Evolutionary conservation across 2,329 filamentous ascomycete genomes (phyloP).

Genomic region (Aspergillus amoenus): DNA sequence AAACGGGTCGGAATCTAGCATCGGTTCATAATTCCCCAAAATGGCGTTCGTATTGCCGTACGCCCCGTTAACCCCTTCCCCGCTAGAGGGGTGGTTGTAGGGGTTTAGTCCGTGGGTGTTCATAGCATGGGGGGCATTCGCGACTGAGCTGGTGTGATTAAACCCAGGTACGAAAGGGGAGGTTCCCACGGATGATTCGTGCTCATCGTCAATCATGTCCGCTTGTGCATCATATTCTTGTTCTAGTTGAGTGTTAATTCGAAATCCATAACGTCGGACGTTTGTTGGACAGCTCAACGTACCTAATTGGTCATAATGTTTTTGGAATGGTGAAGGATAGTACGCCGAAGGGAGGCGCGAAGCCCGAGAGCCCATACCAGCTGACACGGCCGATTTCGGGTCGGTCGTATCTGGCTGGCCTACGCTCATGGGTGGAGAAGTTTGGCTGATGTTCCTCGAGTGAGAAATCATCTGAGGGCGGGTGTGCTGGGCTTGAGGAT

Average conservation of each 20-base stretch:
- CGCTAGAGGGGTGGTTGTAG: slow-evolving; percentile 37
- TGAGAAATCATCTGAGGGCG: slow-evolving; percentile 48
- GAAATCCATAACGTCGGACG: background rate
- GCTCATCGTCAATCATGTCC: slow-evolving; percentile 84
- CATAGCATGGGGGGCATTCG: slow-evolving; percentile 41
- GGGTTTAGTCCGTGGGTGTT: slow-evolving; percentile 45
- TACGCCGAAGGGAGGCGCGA: slow-evolving; percentile 54
- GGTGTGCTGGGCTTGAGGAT: slow-evolving; percentile 46
- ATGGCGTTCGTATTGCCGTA: slow-evolving; percentile 52
- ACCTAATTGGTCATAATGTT: slow-evolving; percentile 94
- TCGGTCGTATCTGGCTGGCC: slow-evolving; percentile 39
- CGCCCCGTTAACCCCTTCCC: slow-evolving; percentile 37
- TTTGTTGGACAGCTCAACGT: slow-evolving; percentile 55
- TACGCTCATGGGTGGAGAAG: slow-evolving; percentile 36
- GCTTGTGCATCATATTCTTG: slow-evolving; percentile 93
- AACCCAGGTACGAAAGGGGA: slow-evolving; percentile 63
- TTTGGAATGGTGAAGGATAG: slow-evolving; percentile 86
- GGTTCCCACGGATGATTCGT: slow-evolving; percentile 66
- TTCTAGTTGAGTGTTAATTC: slow-evolving; percentile 60
- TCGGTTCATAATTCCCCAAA: slow-evolving; percentile 76
- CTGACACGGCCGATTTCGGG: slow-evolving; percentile 32
- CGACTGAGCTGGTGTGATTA: slow-evolving; percentile 40
- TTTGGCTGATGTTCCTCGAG: slow-evolving; percentile 35
- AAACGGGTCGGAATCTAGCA: slow-evolving; percentile 90
- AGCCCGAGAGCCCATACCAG: slow-evolving; percentile 26